These are phyloP conservation scores for Fusarium domesticum DNA, from an alignment of 2,329 filamentous ascomycete genomes.

Conservation along the genomic window DNA sequence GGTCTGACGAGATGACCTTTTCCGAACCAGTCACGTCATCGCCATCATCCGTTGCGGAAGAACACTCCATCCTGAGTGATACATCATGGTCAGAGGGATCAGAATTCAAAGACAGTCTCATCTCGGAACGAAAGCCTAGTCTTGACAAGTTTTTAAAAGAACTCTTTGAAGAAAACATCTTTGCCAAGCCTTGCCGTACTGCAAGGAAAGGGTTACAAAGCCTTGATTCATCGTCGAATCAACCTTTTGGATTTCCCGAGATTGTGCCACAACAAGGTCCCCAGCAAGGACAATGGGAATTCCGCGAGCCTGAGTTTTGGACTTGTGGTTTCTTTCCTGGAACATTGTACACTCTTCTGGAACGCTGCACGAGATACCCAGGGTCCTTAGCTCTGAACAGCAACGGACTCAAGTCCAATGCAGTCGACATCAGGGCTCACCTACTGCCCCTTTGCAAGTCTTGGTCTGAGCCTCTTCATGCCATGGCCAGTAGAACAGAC, in stretches of 20 bases:
- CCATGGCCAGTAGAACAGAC: conserved; percentile 42
- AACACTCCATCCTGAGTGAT: neutral
- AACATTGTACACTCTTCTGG: conserved; percentile 35
- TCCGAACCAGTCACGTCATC: no score
- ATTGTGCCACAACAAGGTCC: conserved; percentile 30
- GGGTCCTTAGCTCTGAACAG: neutral
- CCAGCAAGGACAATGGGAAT: conserved; percentile 25
- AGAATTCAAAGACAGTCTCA: neutral
- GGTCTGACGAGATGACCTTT: no score
- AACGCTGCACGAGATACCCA: conserved; percentile 34
- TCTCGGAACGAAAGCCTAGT: neutral
- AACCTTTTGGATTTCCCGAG: conserved; percentile 30
- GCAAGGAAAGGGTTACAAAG: neutral
- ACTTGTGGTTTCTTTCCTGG: conserved; percentile 44
- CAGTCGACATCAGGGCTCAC: neutral
- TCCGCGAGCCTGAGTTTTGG: conserved; percentile 38
- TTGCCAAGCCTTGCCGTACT: conserved; percentile 5
- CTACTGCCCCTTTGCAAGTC: conserved; percentile 8
- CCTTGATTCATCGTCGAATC: neutral
- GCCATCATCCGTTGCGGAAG: neutral
- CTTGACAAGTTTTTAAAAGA: neutral
- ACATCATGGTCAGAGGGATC: neutral
- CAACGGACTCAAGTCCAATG: neutral
- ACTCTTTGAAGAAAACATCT: conserved; percentile 4
- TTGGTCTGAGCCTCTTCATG: conserved; percentile 21